Conservation (phyloP, 352 stramenopile species). For the Globisporangium orthogonon region DNA sequence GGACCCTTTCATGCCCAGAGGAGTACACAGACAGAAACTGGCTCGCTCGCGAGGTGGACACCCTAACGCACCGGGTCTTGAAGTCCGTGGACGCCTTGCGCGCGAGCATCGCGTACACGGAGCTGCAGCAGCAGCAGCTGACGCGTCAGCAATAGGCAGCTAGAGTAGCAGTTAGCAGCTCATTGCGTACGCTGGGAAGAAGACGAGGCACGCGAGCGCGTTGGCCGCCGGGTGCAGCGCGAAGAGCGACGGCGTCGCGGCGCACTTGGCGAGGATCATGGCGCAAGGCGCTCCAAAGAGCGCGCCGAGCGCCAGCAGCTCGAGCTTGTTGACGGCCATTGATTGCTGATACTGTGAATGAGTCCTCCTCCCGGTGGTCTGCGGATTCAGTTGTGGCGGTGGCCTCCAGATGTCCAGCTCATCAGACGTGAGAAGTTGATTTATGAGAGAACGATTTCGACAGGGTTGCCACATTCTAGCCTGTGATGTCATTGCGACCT, state of each 20-base stretch:
- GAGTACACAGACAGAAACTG: not conserved
- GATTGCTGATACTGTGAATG: too few relatives aligned
- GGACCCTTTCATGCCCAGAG: not conserved
- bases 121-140: conserved; percentile 11
- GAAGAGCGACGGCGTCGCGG: conserved; percentile 34
- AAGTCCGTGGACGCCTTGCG: conserved; percentile 40
- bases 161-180: not conserved
- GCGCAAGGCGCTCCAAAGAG: conserved; percentile 42
- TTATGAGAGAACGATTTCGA: not conserved
- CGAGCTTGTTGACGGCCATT: conserved; percentile 47
- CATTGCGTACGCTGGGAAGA: conserved; percentile 37
- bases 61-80: conserved; percentile 25
- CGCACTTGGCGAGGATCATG: conserved; percentile 36
- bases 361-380: conserved; percentile 1
- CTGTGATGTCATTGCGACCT: not conserved
- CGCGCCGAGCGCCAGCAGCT: conserved; percentile 42
- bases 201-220: conserved; percentile 50
- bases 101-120: conserved; percentile 54
- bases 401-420: too few relatives aligned
- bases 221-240: conserved; percentile 57
- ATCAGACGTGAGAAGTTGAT: not conserved
- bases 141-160: not conserved
- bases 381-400: conserved; percentile 12
- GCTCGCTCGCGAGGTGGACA: not conserved
- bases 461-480: not conserved